Percentiles rank a stretch among this genome's conserved stretches.
phyloP scores from a whole-genome alignment of 192 early-diverging fungal genomes.

The Podila horticola region DNA sequence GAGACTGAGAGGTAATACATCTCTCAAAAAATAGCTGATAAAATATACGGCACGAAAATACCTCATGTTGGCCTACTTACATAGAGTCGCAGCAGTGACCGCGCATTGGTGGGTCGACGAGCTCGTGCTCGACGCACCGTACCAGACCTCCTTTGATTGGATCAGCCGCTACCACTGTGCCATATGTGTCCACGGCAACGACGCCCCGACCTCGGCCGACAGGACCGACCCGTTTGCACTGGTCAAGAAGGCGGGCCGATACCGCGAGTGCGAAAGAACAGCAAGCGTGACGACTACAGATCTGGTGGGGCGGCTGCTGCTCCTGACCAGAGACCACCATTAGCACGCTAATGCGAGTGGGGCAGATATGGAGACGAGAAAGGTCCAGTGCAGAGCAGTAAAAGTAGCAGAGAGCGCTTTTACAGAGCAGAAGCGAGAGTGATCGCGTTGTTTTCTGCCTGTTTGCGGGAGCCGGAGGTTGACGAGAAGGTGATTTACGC shows the following conservation, averaged over 20 bases:
- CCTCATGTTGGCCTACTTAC: background rate
- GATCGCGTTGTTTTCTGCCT: conserved; percentile 83
- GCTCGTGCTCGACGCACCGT: conserved; percentile 90
- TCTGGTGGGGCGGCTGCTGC: conserved; percentile 92
- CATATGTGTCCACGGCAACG: conserved; percentile 96
- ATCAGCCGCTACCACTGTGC: conserved; percentile 86
- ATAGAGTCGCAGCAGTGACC: conserved; percentile 85
- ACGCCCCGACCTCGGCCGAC: conserved; percentile 92
- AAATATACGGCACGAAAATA: too few relatives aligned
- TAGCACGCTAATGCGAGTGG: conserved; percentile 52
- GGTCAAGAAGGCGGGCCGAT: conserved; percentile 92
- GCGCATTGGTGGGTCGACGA: conserved; percentile 92
- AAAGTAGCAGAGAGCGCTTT: conserved; percentile 75
- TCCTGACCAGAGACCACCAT: conserved; percentile 86
- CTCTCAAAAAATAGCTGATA: too few relatives aligned
- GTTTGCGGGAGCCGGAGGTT: conserved; percentile 72
- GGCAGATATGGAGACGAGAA: background rate
- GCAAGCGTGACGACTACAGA: conserved; percentile 94
- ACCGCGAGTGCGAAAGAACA: conserved; percentile 89
- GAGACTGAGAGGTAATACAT: conserved; percentile 93
- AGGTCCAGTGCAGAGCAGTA: conserved; percentile 24
- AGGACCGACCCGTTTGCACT: conserved; percentile 92
- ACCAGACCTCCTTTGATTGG: conserved; percentile 84
- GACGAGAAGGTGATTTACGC: conserved; percentile 87
- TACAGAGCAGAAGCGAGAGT: conserved; percentile 71